A percentile compares a stretch with the other conserved stretches of the same genome.
These are phyloP conservation scores for Dendrobium catenatum DNA, from an alignment of 106 monocot species.

Conservation along the genomic window DNA sequence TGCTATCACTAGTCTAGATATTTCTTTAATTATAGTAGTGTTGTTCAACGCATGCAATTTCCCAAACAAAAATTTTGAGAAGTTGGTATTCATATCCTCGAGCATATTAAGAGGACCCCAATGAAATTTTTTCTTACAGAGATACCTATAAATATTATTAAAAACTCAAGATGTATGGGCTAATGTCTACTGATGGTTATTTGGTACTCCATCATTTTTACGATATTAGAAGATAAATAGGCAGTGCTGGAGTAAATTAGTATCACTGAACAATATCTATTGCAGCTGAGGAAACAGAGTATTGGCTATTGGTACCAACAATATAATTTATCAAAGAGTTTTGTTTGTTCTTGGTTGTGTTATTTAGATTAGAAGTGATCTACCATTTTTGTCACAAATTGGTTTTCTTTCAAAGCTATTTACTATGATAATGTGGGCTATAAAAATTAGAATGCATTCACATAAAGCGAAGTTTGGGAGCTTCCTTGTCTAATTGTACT, in stretches of 20 bases:
- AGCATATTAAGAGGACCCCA: background rate
- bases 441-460: background rate
- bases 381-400: slow-evolving; percentile 1
- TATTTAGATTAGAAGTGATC: background rate
- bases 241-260: background rate
- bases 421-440: background rate
- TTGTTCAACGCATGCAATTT: no score
- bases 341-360: background rate
- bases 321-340: background rate
- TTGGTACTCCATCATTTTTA: background rate
- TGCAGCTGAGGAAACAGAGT: background rate
- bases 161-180: background rate
- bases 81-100: no score
- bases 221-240: background rate
- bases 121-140: background rate
- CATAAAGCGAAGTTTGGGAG: background rate
- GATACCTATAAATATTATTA: background rate
- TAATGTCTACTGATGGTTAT: background rate
- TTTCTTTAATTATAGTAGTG: no score
- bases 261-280: background rate
- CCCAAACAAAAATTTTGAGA: no score
- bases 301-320: background rate
- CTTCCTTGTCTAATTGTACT: background rate
- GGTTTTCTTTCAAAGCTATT: background rate
- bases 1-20: no score